Evolutionary conservation across 495 filamentous ascomycete species (phyloP), one percentile per base, ranked within the genome.

Genomic region (Penicillium crystallinum): DNA sequence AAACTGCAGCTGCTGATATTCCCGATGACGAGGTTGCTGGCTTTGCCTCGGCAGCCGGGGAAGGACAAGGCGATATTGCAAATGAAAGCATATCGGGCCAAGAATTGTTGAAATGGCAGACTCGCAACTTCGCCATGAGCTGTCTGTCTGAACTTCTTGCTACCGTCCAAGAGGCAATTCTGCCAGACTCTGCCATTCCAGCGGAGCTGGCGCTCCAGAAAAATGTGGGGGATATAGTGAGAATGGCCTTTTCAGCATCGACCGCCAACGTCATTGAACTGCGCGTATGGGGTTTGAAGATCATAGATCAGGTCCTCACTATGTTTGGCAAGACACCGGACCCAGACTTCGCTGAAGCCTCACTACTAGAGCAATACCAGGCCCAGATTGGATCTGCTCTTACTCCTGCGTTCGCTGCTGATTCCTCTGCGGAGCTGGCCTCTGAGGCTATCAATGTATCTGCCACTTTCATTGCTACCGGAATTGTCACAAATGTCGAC

Each of bases 361-460:
- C 93, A 63, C 76, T 99, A 11, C 81, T 99, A 0, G 93, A 99
- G 61, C 93, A 97, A 64, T 99, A 97, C 61, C 93, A 99, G 67
- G 93, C 93, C 14, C 93, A 99, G 65, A 97, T 97, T 60, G 89
- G 92, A 58, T 97, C 93, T 1, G 93, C 93, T 0, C 79, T 99
- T 34, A 97, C 93, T 4, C 93, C 93, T 8, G 95, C 93, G 1
- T 99, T 99, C 73, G 91, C 92, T 1, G 83, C 84, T 2, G 93
- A 99, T 68, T 97, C 93, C 2, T 97, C 92, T 4, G 91, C 93
- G 1, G 95, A 97, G 64, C 76, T 99, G 6, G 93, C 93, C 17
- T 87, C 93, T 1, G 91, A 95, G 56, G 93, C 93, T 31, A 89
- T 99, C 40, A 95, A 95, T 65, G 95, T 99, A n/a, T 97, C 93